These are phyloP conservation scores for Eucalyptus leucophloia DNA, from an alignment of 345 rosid species.

Conservation along the genomic window DNA sequence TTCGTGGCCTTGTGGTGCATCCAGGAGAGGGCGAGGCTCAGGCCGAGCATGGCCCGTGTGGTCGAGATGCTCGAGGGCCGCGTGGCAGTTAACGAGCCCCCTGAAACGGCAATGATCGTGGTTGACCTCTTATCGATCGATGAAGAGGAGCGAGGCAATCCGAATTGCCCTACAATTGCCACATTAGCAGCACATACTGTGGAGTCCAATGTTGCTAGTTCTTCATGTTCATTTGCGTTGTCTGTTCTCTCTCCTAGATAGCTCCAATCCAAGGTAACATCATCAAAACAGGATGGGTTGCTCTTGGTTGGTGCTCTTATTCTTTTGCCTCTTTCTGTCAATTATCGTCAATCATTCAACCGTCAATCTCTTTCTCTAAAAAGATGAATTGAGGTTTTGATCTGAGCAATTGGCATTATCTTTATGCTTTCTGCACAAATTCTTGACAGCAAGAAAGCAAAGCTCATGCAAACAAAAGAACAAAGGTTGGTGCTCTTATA, in stretches of 20 bases:
- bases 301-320: neutral
- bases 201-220: slow-evolving; percentile 1
- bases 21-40: slow-evolving; percentile 49
- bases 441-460: neutral
- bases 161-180: neutral
- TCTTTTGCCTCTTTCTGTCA: neutral
- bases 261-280: neutral
- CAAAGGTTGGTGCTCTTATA: neutral
- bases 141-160: slow-evolving; percentile 1
- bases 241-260: slow-evolving; percentile 62
- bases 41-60: slow-evolving; percentile 63
- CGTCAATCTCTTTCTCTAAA: neutral
- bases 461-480: neutral
- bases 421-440: neutral
- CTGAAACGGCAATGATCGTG: slow-evolving; percentile 50
- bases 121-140: slow-evolving; percentile 52
- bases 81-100: slow-evolving; percentile 49
- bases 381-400: neutral
- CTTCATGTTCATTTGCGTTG: slow-evolving; percentile 27
- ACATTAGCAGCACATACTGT: neutral
- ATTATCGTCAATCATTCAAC: neutral
- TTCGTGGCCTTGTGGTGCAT: slow-evolving; percentile 80
- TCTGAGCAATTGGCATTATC: neutral
- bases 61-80: slow-evolving; percentile 85
- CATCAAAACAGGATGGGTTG: neutral